These are phyloP conservation scores for Fusarium metavorans DNA, from an alignment of 2,329 filamentous ascomycete genomes.

Conservation along the genomic window DNA sequence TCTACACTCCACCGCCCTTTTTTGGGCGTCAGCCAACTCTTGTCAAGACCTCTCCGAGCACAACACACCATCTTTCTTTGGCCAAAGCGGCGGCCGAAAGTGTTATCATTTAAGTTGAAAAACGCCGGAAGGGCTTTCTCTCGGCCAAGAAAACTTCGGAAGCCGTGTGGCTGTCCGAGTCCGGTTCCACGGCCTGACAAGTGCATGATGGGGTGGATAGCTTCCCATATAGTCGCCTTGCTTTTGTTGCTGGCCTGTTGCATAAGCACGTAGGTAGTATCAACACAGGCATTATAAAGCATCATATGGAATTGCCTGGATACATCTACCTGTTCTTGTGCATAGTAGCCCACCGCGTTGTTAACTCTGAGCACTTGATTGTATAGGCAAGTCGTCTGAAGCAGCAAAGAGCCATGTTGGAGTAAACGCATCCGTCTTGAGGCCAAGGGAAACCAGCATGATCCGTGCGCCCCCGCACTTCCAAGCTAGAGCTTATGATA, in stretches of 20 bases:
- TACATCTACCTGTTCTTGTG: neutral
- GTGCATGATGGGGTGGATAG: neutral
- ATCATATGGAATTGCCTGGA: neutral
- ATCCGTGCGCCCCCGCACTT: constrained; percentile 39
- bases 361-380: neutral
- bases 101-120: neutral
- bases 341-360: neutral
- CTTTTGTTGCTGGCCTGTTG: neutral
- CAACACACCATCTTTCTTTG: neutral
- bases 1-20: neutral
- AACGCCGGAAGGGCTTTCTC: neutral
- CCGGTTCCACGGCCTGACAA: neutral
- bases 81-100: neutral
- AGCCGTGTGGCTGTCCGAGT: neutral
- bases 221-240: neutral
- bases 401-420: neutral
- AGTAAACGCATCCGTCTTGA: constrained; percentile 2
- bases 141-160: neutral
- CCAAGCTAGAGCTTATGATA: constrained; percentile 27
- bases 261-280: neutral
- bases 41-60: neutral
- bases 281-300: neutral
- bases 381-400: neutral
- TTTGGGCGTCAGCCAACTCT: neutral
- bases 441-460: constrained; percentile 1